Evolutionary conservation across 768 basidiomycete species (phyloP).

Genomic region (Boletus tylopilopsis): DNA sequence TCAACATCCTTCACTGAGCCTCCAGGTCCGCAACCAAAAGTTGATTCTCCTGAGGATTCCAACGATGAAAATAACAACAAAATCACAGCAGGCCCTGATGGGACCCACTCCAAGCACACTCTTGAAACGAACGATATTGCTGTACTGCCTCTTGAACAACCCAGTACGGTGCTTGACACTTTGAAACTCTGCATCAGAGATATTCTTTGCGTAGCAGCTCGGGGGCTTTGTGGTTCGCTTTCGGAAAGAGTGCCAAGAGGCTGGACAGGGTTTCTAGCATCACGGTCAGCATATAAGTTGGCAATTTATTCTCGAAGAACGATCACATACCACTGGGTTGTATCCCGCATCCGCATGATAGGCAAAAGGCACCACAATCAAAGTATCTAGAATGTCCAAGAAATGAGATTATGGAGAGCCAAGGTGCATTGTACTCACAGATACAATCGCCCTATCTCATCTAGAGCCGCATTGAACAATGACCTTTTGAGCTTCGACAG

Average conservation of each 20-base stretch:
- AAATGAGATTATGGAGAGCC: background rate
- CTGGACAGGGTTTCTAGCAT: constrained; percentile 10
- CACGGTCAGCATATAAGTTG: background rate
- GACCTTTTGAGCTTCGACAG: constrained; percentile 9
- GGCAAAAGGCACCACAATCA: constrained; percentile 13
- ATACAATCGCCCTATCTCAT: constrained; percentile 19
- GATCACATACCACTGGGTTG: constrained; percentile 2
- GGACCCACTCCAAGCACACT: too few relatives aligned
- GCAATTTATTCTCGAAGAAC: too few relatives aligned
- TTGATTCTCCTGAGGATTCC: too few relatives aligned
- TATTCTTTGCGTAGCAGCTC: constrained; percentile 3
- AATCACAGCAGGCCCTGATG: too few relatives aligned
- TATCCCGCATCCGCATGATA: background rate
- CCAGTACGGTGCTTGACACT: constrained; percentile 13
- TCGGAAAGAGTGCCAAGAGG: constrained; percentile 11
- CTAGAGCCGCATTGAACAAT: constrained; percentile 24
- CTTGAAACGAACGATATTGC: too few relatives aligned
- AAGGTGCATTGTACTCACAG: constrained; percentile 17
- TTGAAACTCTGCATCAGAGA: constrained; percentile 11
- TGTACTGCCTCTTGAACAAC: constrained; percentile 8
- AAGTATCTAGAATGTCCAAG: constrained; percentile 4
- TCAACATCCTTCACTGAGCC: too few relatives aligned
- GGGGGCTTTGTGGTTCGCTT: background rate
- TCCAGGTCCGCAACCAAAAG: too few relatives aligned
- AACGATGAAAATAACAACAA: too few relatives aligned